These are phyloP conservation scores for Physcia stellaris DNA, from an alignment of 495 filamentous ascomycete species.

Conservation along the genomic window DNA sequence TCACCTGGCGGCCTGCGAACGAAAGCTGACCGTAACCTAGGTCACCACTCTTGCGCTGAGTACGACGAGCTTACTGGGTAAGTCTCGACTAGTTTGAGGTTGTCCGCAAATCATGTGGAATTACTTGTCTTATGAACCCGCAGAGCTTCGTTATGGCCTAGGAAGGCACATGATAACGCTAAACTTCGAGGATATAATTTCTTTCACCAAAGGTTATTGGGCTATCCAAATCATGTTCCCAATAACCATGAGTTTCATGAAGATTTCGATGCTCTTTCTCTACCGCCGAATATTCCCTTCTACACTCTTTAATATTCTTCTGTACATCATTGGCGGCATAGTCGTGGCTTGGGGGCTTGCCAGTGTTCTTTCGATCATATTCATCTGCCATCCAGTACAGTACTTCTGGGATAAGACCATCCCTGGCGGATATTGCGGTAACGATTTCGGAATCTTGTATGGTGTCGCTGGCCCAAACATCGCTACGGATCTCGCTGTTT, in stretches of 20 bases:
- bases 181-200: constrained; percentile 9
- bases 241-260: constrained; percentile 19
- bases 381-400: constrained; percentile 2
- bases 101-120: background rate
- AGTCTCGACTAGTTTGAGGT: background rate
- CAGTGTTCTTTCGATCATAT: constrained; percentile 1
- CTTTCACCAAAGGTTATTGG: background rate
- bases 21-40: background rate
- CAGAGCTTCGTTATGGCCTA: constrained; percentile 1
- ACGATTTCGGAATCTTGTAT: constrained; percentile 9
- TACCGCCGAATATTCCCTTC: constrained; percentile 26
- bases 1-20: background rate
- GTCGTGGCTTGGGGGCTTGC: constrained; percentile 1
- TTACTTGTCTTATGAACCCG: background rate
- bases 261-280: constrained; percentile 28
- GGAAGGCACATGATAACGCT: constrained; percentile 3
- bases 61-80: background rate
- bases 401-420: constrained; percentile 3
- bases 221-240: constrained; percentile 20
- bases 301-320: constrained; percentile 13
- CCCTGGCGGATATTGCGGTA: constrained; percentile 12
- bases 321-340: constrained; percentile 2
- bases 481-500: constrained; percentile 16
- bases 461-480: constrained; percentile 19
- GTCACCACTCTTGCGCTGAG: background rate